Evolutionary conservation across 1,284 basidiomycete species (phyloP).

Genomic region (Ganoderma resinaceum): DNA sequence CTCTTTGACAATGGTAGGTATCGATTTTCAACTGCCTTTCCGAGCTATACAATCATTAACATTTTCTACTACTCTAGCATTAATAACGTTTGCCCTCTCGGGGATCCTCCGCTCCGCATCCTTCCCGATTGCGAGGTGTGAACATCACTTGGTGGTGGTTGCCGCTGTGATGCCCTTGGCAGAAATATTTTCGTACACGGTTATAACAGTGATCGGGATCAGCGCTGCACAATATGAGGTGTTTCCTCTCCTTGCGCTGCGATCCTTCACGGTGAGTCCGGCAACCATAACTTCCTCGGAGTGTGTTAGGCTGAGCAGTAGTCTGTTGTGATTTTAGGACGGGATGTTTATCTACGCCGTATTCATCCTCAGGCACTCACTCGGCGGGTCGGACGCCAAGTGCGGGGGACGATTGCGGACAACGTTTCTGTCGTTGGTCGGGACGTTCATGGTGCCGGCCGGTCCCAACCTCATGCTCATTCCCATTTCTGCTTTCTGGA

Average conservation of each 20-base stretch:
- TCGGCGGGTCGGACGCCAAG: neutral
- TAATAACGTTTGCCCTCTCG: neutral
- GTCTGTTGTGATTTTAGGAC: neutral
- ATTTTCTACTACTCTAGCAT: neutral
- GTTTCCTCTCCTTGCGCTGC: neutral
- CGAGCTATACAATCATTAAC: neutral
- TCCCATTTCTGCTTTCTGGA: neutral
- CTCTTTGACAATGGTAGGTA: neutral
- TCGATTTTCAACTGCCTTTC: neutral
- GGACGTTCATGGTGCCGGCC: neutral
- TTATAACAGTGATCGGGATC: neutral
- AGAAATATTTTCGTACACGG: neutral
- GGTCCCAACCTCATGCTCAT: neutral
- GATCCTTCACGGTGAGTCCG: neutral
- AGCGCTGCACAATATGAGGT: neutral
- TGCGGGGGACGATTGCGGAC: neutral
- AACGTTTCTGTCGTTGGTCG: neutral
- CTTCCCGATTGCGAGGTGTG: neutral
- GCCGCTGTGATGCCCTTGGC: neutral
- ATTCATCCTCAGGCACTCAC: neutral
- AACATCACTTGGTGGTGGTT: neutral
- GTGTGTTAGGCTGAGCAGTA: neutral
- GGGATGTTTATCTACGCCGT: neutral
- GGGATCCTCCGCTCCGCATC: neutral
- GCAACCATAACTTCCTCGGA: neutral